Evolutionary conservation across 2,329 filamentous ascomycete genomes (phyloP).

Genomic region (Scytalidium sp.): DNA sequence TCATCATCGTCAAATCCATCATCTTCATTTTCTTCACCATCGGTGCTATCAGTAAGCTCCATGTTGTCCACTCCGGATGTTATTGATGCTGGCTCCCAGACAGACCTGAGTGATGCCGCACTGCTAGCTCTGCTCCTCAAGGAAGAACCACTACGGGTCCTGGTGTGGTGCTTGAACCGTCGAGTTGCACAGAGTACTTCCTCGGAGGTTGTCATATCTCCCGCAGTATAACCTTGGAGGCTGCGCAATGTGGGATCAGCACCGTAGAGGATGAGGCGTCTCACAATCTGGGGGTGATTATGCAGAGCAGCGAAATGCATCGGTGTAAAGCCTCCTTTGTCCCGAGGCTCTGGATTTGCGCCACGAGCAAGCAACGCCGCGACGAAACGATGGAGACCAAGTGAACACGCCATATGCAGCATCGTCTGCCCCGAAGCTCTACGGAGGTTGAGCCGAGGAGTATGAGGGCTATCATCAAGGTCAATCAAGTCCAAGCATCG

Average conservation of each 20-base stretch:
- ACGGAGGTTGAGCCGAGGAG: conserved; percentile 64
- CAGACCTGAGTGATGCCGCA: conserved; percentile 61
- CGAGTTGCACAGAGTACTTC: conserved; percentile 63
- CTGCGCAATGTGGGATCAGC: conserved; percentile 70
- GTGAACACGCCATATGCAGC: conserved; percentile 73
- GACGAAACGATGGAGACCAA: conserved; percentile 73
- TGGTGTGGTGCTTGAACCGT: conserved; percentile 57
- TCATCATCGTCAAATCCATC: conserved; percentile 33
- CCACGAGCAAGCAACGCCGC: conserved; percentile 74
- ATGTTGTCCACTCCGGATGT: conserved; percentile 33
- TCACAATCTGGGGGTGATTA: conserved; percentile 71
- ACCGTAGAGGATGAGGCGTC: conserved; percentile 69
- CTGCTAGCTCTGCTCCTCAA: conserved; percentile 62
- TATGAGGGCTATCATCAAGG: conserved; percentile 68
- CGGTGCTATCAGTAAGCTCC: conserved; percentile 15
- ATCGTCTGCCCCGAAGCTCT: conserved; percentile 71
- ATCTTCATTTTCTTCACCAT: conserved; percentile 40
- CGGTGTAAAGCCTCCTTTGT: conserved; percentile 77
- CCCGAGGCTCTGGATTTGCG: conserved; percentile 71
- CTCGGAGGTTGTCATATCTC: conserved; percentile 66
- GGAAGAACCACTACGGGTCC: conserved; percentile 64
- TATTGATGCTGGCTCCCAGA: conserved; percentile 58
- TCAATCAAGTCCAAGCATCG: conserved; percentile 77
- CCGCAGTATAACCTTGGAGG: conserved; percentile 65
- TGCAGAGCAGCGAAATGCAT: conserved; percentile 80